Evolutionary conservation across 495 filamentous ascomycete genomes (phyloP).

Genomic region (Penicillium chermesinum): DNA sequence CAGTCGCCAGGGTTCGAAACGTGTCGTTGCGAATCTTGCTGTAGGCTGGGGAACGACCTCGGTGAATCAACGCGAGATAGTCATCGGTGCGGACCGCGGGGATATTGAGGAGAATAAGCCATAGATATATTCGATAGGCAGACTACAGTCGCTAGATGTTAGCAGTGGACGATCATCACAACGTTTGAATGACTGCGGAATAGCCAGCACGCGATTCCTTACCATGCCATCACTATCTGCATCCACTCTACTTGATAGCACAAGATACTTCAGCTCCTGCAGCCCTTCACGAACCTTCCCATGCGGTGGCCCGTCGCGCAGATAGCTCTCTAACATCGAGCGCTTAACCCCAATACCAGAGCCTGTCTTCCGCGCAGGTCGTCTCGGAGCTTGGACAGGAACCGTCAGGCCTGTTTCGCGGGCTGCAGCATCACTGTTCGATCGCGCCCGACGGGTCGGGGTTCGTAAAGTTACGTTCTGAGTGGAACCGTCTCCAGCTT

Average conservation of each 20-base stretch:
- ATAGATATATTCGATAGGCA: constrained; percentile 88
- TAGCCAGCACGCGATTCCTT: constrained; percentile 7
- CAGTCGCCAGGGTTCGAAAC: constrained; percentile 90
- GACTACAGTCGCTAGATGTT: constrained; percentile 52
- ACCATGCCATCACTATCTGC: constrained; percentile 91
- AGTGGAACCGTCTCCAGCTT: constrained; percentile 15
- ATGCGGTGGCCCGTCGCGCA: constrained; percentile 68
- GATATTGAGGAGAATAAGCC: constrained; percentile 85
- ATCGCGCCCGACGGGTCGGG: constrained; percentile 53
- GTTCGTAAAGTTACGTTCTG: constrained; percentile 18
- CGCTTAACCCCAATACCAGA: constrained; percentile 54
- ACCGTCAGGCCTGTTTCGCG: constrained; percentile 35
- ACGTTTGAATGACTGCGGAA: too few species aligned
- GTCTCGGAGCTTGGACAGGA: constrained; percentile 31
- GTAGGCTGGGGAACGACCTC: constrained; percentile 88
- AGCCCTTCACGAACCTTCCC: constrained; percentile 63
- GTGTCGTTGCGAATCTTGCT: constrained; percentile 98
- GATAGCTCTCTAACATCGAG: constrained; percentile 56
- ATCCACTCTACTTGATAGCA: constrained; percentile 74
- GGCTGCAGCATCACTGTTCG: constrained; percentile 65
- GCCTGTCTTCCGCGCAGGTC: constrained; percentile 49
- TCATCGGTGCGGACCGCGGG: constrained; percentile 76
- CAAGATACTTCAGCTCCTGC: constrained; percentile 67
- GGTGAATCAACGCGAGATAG: constrained; percentile 86
- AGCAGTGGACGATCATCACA: too few species aligned